Percentiles rank a stretch among this genome's conserved stretches.
phyloP scores from a whole-genome alignment of 2,329 filamentous ascomycete genomes.

The Aspergillus piperis region DNA sequence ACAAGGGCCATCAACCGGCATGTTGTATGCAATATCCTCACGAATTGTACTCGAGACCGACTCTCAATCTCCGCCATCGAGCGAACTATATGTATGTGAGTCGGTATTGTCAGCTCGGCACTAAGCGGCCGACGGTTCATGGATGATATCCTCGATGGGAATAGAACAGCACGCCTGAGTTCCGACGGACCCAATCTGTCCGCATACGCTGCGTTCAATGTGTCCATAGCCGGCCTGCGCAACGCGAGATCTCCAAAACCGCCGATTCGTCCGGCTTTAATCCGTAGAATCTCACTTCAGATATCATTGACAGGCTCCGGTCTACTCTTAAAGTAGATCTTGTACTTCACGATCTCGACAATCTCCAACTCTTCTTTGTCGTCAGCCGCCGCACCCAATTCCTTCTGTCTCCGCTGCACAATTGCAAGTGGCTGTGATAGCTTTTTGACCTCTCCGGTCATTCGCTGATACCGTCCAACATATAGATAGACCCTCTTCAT shows the following conservation, averaged over 20 bases:
- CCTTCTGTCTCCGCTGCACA: slow-evolving; percentile 59
- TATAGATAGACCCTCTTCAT: slow-evolving; percentile 90
- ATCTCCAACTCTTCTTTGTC: slow-evolving; percentile 64
- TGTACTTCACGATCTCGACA: slow-evolving; percentile 82
- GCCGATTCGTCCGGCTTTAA: neutral
- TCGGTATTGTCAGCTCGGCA: neutral
- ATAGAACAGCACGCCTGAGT: neutral
- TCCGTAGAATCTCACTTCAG: slow-evolving; percentile 19
- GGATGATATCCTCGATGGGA: neutral
- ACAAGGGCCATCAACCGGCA: no score
- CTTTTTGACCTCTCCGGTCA: slow-evolving; percentile 89
- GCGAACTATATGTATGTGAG: neutral
- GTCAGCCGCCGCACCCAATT: slow-evolving; percentile 17
- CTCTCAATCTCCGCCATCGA: neutral
- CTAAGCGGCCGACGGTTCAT: neutral
- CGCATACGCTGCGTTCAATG: neutral
- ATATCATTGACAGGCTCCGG: slow-evolving; percentile 75
- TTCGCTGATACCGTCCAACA: slow-evolving; percentile 82
- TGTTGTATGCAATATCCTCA: no score
- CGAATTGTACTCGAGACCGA: neutral
- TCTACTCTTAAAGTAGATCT: slow-evolving; percentile 78
- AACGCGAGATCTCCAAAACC: neutral
- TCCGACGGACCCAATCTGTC: neutral
- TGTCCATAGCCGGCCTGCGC: neutral
- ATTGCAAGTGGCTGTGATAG: slow-evolving; percentile 75